Evolutionary conservation across 305 asterid species (phyloP).

Genomic region (Rubia tinctorum): DNA sequence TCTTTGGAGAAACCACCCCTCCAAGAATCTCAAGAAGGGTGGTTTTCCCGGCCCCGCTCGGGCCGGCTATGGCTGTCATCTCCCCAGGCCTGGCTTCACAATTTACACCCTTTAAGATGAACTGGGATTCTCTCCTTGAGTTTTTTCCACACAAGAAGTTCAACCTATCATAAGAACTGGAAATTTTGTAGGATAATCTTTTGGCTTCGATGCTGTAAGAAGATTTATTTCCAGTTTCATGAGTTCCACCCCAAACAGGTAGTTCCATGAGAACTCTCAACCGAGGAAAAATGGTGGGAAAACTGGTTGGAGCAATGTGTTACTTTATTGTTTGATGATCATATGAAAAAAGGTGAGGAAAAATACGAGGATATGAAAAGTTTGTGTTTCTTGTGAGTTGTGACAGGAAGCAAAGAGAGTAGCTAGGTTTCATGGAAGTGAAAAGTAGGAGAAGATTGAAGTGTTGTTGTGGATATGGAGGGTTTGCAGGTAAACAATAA

Average conservation of each 20-base stretch:
- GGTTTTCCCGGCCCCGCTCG: slow-evolving; percentile 93
- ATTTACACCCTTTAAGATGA: slow-evolving; percentile 55
- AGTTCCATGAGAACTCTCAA: slow-evolving; percentile 42
- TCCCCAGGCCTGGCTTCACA: slow-evolving; percentile 65
- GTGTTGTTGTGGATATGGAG: slow-evolving; percentile 9
- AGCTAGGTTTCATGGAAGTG: slow-evolving; percentile 17
- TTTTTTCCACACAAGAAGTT: slow-evolving; percentile 25
- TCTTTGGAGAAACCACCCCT: slow-evolving; percentile 40
- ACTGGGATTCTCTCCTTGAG: slow-evolving; percentile 24
- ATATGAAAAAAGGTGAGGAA: not conserved
- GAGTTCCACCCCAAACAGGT: slow-evolving; percentile 37
- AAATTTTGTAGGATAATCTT: slow-evolving; percentile 43
- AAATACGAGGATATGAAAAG: not conserved
- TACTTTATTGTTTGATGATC: not conserved
- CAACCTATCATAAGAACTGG: slow-evolving; percentile 21
- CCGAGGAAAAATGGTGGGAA: not conserved
- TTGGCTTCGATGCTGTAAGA: slow-evolving; percentile 52
- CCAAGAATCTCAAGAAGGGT: slow-evolving; percentile 75
- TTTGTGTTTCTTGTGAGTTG: slow-evolving; percentile 4
- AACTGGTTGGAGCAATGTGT: not conserved
- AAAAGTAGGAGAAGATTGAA: slow-evolving; percentile 11
- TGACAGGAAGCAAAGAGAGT: slow-evolving; percentile 19
- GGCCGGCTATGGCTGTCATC: slow-evolving; percentile 89
- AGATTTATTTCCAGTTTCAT: slow-evolving; percentile 14
- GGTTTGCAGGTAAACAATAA: slow-evolving; percentile 57